Percentiles rank a stretch among this genome's conserved stretches.
phyloP scores from a whole-genome alignment of 352 stramenopile genomes.

The Phytopythium vexans region DNA sequence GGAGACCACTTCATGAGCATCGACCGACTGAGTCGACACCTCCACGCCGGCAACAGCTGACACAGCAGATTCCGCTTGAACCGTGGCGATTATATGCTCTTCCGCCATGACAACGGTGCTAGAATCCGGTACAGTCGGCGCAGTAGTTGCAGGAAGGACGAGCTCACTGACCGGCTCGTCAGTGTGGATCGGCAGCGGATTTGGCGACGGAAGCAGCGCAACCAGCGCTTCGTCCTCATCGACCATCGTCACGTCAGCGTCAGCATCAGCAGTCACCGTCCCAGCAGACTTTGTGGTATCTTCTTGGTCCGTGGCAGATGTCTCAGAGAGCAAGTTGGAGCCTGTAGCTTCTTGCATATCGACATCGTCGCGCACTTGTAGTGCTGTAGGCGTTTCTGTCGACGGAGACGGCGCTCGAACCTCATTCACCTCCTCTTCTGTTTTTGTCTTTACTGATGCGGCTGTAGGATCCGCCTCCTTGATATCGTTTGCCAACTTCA shows the following conservation, averaged over 20 bases:
- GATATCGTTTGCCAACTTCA: no score
- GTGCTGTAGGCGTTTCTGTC: no score
- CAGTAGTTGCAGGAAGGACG: background rate
- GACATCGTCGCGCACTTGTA: no score
- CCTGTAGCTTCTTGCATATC: no score
- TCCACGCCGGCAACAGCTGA: conserved; percentile 12
- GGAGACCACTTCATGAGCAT: conserved; percentile 17
- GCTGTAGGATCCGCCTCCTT: no score
- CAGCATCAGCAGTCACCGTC: background rate
- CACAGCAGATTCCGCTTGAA: no score
- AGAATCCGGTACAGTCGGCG: background rate
- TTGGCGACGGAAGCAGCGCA: background rate
- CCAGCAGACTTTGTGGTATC: background rate
- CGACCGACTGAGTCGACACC: conserved; percentile 20
- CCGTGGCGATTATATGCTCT: background rate
- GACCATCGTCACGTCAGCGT: conserved; percentile 1
- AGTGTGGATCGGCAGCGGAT: no score
- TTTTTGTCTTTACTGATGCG: no score
- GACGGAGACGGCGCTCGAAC: no score
- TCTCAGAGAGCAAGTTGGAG: background rate
- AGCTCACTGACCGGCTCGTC: conserved; percentile 1
- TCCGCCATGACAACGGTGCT: no score
- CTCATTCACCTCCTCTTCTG: no score
- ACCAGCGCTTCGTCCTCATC: conserved; percentile 1
- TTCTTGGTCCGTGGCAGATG: background rate